Evolutionary conservation across 2,329 filamentous ascomycete species (phyloP).

Genomic region (Didymosphaeria variabile): DNA sequence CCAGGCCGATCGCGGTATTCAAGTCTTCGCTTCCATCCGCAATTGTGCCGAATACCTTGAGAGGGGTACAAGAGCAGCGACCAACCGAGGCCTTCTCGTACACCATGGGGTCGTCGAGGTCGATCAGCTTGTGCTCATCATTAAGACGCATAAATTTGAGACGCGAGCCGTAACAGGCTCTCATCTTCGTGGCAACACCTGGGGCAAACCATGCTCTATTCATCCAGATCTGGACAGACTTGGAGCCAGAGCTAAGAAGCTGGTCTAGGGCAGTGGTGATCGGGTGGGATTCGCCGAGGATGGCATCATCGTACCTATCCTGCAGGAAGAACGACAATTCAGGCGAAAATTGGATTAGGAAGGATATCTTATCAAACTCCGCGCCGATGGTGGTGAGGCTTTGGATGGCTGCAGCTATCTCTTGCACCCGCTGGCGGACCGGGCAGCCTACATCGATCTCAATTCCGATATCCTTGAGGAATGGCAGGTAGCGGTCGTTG

Average conservation of each 20-base stretch:
- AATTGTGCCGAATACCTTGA: not conserved
- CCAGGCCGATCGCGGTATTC: not conserved
- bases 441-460: conserved; percentile 15
- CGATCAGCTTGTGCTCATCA: not conserved
- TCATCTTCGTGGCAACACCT: conserved; percentile 20
- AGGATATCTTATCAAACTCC: conserved; percentile 21
- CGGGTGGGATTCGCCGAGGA: conserved; percentile 24
- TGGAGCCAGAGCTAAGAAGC: conserved; percentile 20
- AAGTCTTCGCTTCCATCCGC: not conserved
- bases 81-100: conserved; percentile 5
- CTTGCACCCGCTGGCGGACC: conserved; percentile 10
- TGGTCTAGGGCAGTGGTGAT: conserved; percentile 23
- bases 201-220: conserved; percentile 25
- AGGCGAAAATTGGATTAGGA: conserved; percentile 19
- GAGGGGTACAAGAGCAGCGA: not conserved
- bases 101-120: not conserved
- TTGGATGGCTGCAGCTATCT: conserved; percentile 21
- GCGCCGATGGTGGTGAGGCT: conserved; percentile 23
- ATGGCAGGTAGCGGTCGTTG: conserved; percentile 30
- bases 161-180: conserved; percentile 12
- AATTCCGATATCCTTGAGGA: conserved; percentile 24
- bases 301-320: conserved; percentile 27
- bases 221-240: conserved; percentile 19
- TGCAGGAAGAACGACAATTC: conserved; percentile 25
- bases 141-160: conserved; percentile 17